Conservation (phyloP, 176 grass and related monocot genomes). For the Zizania latifolia region DNA sequence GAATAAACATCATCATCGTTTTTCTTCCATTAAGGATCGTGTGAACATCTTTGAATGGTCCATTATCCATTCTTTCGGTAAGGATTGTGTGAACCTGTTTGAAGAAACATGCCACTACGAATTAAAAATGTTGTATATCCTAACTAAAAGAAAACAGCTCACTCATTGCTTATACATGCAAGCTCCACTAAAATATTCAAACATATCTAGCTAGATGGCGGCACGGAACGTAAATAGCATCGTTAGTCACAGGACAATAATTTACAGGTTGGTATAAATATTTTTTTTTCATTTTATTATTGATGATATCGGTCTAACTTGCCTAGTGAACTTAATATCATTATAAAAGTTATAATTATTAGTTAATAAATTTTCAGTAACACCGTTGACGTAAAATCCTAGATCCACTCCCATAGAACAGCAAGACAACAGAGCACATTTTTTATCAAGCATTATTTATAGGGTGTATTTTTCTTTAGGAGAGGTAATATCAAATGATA, state of each 20-base stretch:
- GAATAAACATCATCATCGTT: not conserved
- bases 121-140: not conserved
- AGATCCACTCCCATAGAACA: not conserved
- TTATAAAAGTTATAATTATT: no score
- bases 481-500: not conserved
- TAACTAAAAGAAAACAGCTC: not conserved
- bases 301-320: no score
- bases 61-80: not conserved
- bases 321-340: no score
- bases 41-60: not conserved
- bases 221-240: no score
- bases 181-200: not conserved
- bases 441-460: not conserved
- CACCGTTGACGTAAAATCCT: no score
- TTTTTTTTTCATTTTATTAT: no score
- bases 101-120: not conserved
- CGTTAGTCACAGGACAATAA: no score
- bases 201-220: not conserved
- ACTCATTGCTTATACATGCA: conserved; percentile 4
- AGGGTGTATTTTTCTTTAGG: not conserved
- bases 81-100: not conserved
- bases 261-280: no score
- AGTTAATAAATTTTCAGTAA: no score
- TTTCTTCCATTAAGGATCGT: not conserved
- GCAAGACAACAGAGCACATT: not conserved